A percentile compares a stretch with the other conserved stretches of the same genome.
Conservation (phyloP, 768 basidiomycete species). For the Cytidiella melzeri region DNA sequence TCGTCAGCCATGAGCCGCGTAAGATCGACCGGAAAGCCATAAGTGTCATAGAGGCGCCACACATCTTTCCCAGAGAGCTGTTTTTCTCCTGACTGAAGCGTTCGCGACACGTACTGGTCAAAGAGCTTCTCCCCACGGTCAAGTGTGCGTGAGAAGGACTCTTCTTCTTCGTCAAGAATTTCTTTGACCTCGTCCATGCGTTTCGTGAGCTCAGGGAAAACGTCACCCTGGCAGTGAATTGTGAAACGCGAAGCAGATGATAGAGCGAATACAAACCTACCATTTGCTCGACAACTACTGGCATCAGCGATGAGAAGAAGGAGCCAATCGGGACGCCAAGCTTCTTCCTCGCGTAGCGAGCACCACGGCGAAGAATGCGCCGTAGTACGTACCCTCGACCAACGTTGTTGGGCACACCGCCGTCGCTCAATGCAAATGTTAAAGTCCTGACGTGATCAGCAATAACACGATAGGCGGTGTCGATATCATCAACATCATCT, state of each 20-base stretch:
- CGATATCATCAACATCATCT: conserved; percentile 94
- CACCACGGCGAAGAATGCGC: conserved; percentile 87
- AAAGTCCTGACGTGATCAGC: conserved; percentile 96
- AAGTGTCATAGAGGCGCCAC: conserved; percentile 97
- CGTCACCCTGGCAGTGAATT: conserved; percentile 49
- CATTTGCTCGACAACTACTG: conserved; percentile 85
- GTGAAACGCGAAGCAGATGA: background rate
- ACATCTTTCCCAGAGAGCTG: conserved; percentile 87
- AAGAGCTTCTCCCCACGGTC: conserved; percentile 96
- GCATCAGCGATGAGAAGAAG: conserved; percentile 91
- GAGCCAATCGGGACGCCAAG: conserved; percentile 86
- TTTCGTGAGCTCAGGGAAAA: conserved; percentile 91
- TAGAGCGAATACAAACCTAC: conserved; percentile 35
- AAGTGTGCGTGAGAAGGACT: conserved; percentile 94
- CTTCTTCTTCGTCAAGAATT: conserved; percentile 96
- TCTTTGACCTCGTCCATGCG: conserved; percentile 82
- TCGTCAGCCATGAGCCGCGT: conserved; percentile 98
- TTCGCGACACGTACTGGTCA: conserved; percentile 73
- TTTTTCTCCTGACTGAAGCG: conserved; percentile 53
- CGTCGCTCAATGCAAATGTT: conserved; percentile 93
- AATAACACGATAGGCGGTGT: conserved; percentile 95
- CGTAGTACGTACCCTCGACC: conserved; percentile 97
- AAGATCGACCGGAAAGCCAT: conserved; percentile 95
- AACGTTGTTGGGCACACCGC: conserved; percentile 93
- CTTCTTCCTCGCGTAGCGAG: conserved; percentile 94